A percentile compares a stretch with the other conserved stretches of the same genome.
These are phyloP conservation scores for Spathaspora sp. DNA, from an alignment of 805 yeast species.

Conservation along the genomic window DNA sequence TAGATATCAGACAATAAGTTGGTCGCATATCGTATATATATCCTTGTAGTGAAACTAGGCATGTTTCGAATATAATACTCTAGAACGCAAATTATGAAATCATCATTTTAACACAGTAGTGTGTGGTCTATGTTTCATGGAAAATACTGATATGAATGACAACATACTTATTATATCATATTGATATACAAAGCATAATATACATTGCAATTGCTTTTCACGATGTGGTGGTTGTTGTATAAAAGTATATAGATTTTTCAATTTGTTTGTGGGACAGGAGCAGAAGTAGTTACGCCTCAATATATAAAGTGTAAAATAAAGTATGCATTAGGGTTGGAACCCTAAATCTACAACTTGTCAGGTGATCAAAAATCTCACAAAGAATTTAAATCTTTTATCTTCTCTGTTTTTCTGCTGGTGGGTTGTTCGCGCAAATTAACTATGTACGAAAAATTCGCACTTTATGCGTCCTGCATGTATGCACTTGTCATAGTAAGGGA, in stretches of 20 bases:
- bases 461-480: neutral
- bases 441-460: neutral
- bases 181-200: no score
- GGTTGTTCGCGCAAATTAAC: neutral
- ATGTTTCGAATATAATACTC: conserved; percentile 36
- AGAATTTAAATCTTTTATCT: no score
- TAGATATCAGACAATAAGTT: conserved; percentile 10
- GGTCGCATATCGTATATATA: conserved; percentile 38
- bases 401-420: neutral
- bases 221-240: no score
- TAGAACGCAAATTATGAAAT: conserved; percentile 47
- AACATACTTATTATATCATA: neutral
- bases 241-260: no score
- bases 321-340: neutral
- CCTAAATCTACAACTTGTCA: neutral
- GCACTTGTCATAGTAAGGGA: no score
- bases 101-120: conserved; percentile 25
- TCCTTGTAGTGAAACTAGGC: conserved; percentile 43
- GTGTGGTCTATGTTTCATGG: neutral
- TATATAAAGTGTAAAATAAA: no score
- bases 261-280: neutral
- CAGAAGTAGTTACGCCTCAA: no score
- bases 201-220: no score
- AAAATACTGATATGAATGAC: neutral
- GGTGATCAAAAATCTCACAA: neutral